Conservation (phyloP, 1,139 yeast genomes). For the Pichia sp. region DNA sequence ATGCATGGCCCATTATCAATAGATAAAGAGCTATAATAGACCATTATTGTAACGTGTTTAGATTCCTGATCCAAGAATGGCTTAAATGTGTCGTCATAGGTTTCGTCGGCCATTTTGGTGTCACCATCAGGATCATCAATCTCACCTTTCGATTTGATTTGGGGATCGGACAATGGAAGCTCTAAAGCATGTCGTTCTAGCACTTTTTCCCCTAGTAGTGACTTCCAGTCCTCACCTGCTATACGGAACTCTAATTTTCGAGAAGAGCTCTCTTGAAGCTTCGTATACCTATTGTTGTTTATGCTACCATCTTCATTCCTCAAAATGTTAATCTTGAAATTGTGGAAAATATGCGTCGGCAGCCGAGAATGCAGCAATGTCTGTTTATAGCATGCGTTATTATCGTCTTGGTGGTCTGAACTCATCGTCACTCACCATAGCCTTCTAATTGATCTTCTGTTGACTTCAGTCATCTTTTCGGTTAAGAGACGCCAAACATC, state of each 20-base stretch:
- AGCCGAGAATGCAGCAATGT: slow-evolving; percentile 10
- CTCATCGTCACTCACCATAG: background rate
- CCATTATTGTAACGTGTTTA: slow-evolving; percentile 19
- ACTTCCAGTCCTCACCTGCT: background rate
- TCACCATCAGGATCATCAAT: background rate
- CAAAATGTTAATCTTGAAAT: slow-evolving; percentile 21
- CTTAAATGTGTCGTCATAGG: background rate
- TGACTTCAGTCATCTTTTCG: background rate
- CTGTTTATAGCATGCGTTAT: background rate
- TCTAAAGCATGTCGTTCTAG: background rate
- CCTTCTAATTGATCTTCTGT: background rate
- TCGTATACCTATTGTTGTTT: slow-evolving; percentile 4
- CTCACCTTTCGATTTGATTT: too few species aligned
- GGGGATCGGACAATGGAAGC: too few species aligned
- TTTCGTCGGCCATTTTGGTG: background rate
- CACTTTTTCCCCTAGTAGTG: background rate
- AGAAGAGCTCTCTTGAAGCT: background rate
- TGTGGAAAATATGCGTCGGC: slow-evolving; percentile 12
- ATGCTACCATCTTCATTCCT: slow-evolving; percentile 8
- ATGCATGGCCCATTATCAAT: slow-evolving; percentile 20
- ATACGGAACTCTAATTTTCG: background rate
- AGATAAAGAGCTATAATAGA: slow-evolving; percentile 25
- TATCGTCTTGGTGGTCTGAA: background rate
- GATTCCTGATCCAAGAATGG: slow-evolving; percentile 7
- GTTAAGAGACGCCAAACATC: background rate